Base-by-base conservation (phyloP, 2,329 filamentous ascomycete genomes). In the Cyphellophora attinorum region DNA sequence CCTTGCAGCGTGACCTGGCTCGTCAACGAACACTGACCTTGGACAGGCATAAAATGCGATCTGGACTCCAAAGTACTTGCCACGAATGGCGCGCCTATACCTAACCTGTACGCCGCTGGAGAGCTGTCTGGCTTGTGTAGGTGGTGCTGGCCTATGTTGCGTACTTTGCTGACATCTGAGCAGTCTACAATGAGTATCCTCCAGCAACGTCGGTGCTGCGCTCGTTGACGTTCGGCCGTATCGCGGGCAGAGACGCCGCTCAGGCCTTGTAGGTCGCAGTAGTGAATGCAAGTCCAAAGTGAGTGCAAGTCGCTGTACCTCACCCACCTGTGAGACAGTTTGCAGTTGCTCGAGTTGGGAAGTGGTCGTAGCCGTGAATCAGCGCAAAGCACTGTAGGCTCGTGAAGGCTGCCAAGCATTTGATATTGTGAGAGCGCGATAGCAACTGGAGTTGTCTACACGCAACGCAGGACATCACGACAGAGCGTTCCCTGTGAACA, bases 31-130 rank as follows among this genome's bases (percentile, higher is more conserved):
- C 21, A 10, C 8, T 25, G 21, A n/a, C 15, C 5, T 13, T 29
- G n/a, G 12, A 5, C 15, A n/a, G n/a, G 21, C 21, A 25, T 60
- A 21, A 60, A 59, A 45, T 58, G 56, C 19, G 55, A 63, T 42
- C 50, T 56, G 5, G 46, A 61, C 29, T 56, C 58, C 4, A 46
- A 52, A 14, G 60, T 61, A 2, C 41, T 63, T n/a, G 51, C 52
- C 12, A 59, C 56, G 14, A 60, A 60, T 31, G 57, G 56, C 35
- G 52, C 57, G 5, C 56, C 58, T 4, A 60, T 60, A 31, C 57
- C 57, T 10, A 57, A 56, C 10, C 33, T 46, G 30, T 44, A 44
- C 23, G 37, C 36, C 13, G 39, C 44, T 4, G 44, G 44, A 16
- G 44, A 46, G 19, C 31, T 46, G 13, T 44, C 35, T 17, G 41